These are phyloP conservation scores for Artemisia tridentata DNA, from an alignment of 129 eudicot genomes.

Conservation along the genomic window DNA sequence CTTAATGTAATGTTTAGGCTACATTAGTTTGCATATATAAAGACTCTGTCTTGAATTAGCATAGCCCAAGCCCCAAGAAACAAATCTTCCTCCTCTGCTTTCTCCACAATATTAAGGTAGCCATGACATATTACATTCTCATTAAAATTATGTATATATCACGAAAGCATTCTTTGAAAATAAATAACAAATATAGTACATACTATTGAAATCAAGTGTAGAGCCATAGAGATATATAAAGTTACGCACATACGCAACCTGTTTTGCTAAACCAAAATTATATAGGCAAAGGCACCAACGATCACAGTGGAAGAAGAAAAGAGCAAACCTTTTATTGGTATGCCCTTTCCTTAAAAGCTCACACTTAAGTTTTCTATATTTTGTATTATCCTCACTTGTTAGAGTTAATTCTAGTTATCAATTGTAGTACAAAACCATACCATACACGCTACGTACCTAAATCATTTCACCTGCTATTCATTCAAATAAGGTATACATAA, in stretches of 20 bases:
- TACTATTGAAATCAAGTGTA: not conserved
- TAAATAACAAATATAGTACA: not conserved
- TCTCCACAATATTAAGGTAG: slow-evolving; percentile 13
- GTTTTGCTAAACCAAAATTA: slow-evolving; percentile 1
- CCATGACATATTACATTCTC: not conserved
- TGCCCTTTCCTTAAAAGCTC: slow-evolving; percentile 6
- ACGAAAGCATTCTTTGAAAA: not conserved
- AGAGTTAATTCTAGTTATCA: not conserved
- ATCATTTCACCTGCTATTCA: too few species aligned
- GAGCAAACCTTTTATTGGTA: slow-evolving; percentile 16
- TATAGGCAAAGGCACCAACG: slow-evolving; percentile 25
- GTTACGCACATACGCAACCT: slow-evolving; percentile 6
- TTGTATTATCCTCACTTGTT: slow-evolving; percentile 13
- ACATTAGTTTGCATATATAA: not conserved
- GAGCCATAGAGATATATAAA: not conserved
- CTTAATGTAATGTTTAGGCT: slow-evolving; percentile 8
- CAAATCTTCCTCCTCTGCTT: not conserved
- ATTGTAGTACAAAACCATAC: too few species aligned
- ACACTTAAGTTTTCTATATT: slow-evolving; percentile 10
- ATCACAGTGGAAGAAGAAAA: slow-evolving; percentile 10
- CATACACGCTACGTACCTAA: too few species aligned
- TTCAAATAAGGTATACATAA: too few species aligned
- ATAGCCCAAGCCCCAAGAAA: not conserved
- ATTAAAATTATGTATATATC: not conserved
- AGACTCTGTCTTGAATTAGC: not conserved